A percentile compares a stretch with the other conserved stretches of the same genome.
Conservation (phyloP, 2,329 filamentous ascomycete genomes). For the Aspergillus costaricaensis region DNA sequence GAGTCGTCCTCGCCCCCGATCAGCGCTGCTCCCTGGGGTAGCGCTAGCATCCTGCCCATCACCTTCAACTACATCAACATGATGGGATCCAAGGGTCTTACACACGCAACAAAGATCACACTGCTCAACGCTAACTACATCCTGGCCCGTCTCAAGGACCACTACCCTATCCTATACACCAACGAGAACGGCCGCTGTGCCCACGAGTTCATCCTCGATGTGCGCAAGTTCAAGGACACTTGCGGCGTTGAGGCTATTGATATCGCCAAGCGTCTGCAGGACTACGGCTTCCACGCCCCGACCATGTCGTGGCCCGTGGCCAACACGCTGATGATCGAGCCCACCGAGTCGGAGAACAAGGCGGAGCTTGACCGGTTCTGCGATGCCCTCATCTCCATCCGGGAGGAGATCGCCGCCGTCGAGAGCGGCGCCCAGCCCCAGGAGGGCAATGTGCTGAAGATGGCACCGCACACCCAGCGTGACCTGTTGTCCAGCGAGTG, state of each 20-base stretch:
- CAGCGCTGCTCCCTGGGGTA: constrained; percentile 81
- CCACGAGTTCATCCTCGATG: constrained; percentile 95
- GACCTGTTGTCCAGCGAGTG: constrained; percentile 77
- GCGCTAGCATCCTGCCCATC: constrained; percentile 89
- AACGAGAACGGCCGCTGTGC: constrained; percentile 86
- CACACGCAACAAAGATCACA: constrained; percentile 85
- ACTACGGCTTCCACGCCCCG: constrained; percentile 95
- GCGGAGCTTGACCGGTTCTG: constrained; percentile 92
- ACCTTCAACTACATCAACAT: constrained; percentile 94
- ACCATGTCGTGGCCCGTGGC: constrained; percentile 97
- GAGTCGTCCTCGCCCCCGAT: constrained; percentile 64
- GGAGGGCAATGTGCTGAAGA: constrained; percentile 82
- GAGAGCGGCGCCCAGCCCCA: constrained; percentile 76
- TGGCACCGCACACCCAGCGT: constrained; percentile 79
- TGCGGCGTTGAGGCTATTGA: constrained; percentile 89
- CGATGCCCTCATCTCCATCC: constrained; percentile 83
- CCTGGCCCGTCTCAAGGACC: constrained; percentile 77
- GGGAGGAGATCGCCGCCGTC: constrained; percentile 78
- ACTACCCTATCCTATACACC: constrained; percentile 93
- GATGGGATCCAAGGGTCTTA: constrained; percentile 83
- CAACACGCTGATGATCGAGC: constrained; percentile 97
- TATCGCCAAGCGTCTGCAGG: constrained; percentile 92
- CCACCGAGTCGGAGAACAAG: constrained; percentile 90
- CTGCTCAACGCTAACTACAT: constrained; percentile 98
- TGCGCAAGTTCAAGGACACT: constrained; percentile 78